phyloP scores from a whole-genome alignment of 768 basidiomycete genomes.

The Lactarius sp. region DNA sequence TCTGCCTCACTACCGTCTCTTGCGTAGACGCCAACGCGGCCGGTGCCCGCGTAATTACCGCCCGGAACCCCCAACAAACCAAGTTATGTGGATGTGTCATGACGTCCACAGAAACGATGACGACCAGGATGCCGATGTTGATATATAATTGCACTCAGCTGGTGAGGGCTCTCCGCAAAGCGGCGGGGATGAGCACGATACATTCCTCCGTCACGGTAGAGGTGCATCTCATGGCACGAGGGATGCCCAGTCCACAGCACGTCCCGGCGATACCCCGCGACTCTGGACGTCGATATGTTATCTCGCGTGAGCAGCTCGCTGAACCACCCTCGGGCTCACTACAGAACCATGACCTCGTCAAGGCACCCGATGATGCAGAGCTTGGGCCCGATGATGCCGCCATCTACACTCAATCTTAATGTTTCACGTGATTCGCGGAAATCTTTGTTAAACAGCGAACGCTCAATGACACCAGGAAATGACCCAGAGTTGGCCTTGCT shows the following conservation, averaged over 20 bases:
- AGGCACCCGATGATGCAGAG: slow-evolving; percentile 11
- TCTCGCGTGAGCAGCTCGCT: slow-evolving; percentile 17
- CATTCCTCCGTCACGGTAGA: no score
- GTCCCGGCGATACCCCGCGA: slow-evolving; percentile 9
- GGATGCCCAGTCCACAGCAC: slow-evolving; percentile 11
- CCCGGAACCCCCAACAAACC: no score
- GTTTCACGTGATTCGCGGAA: slow-evolving; percentile 7
- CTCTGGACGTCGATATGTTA: slow-evolving; percentile 8
- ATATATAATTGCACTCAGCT: no score
- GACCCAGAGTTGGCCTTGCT: slow-evolving; percentile 41
- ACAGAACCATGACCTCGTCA: slow-evolving; percentile 1
- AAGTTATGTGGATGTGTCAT: no score
- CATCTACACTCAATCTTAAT: slow-evolving; percentile 7
- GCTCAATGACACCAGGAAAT: slow-evolving; percentile 29
- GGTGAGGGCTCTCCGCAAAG: no score
- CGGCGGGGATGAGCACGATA: slow-evolving; percentile 27
- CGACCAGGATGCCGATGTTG: no score
- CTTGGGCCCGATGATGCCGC: slow-evolving; percentile 17
- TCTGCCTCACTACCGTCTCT: no score
- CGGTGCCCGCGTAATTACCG: no score
- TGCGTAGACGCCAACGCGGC: no score
- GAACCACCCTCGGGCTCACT: background rate
- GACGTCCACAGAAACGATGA: background rate
- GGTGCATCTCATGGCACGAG: background rate
- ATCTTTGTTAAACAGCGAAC: slow-evolving; percentile 31